phyloP scores from a whole-genome alignment of 139 green algal genomes.

The Chlamydomonas incerta region DNA sequence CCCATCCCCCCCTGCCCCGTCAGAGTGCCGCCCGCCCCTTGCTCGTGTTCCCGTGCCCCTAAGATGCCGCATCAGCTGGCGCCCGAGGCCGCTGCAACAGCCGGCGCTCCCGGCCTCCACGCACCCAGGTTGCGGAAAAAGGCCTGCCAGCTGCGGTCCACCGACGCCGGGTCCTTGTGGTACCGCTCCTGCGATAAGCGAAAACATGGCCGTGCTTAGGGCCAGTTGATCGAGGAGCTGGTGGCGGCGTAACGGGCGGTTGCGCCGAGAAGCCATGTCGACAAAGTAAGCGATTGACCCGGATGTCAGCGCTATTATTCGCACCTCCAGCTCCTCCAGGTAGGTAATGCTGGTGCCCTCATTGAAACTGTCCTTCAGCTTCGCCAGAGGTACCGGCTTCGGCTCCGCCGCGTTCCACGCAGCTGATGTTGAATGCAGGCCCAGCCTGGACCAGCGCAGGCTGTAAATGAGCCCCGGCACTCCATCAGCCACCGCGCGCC shows the following conservation, averaged over 20 bases:
- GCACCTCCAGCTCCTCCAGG: constrained; percentile 89
- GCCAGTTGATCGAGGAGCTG: too few relatives aligned
- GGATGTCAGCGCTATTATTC: too few relatives aligned
- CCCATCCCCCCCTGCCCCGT: too few relatives aligned
- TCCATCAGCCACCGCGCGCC: constrained; percentile 34
- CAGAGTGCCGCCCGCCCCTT: too few relatives aligned
- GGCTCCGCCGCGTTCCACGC: constrained; percentile 43
- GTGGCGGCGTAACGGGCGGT: too few relatives aligned
- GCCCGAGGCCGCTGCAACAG: neutral
- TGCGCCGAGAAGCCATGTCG: too few relatives aligned
- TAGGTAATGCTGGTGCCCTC: constrained; percentile 90
- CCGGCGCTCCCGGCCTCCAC: neutral
- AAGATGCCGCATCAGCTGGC: too few relatives aligned
- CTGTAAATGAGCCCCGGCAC: neutral
- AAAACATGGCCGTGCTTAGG: too few relatives aligned
- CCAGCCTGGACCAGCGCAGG: neutral
- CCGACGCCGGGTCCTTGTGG: constrained; percentile 78
- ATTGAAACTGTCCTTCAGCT: constrained; percentile 96
- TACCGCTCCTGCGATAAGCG: constrained; percentile 64
- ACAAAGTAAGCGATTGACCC: too few relatives aligned
- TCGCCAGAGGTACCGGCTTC: constrained; percentile 84
- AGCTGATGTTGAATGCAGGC: neutral
- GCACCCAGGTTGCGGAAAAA: constrained; percentile 89
- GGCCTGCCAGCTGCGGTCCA: constrained; percentile 89
- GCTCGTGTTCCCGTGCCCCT: too few relatives aligned